Base-by-base conservation (phyloP, 1,139 yeast species). In the Lodderomyces pseudojiufengensis region DNA sequence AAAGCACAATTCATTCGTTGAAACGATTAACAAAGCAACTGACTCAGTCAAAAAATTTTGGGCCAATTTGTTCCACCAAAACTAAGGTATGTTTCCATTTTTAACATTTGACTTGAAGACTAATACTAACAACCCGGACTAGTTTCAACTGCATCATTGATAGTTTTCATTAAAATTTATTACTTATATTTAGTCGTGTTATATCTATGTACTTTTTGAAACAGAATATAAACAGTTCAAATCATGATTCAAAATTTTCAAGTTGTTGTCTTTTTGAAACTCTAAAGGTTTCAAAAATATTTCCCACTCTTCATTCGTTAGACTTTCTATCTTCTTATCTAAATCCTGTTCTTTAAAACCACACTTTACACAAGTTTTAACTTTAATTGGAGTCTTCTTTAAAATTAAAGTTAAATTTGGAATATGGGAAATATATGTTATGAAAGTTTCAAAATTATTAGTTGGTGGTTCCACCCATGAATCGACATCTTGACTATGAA, bases 341-440 rank as follows among this genome's bases (percentile, higher is more conserved):
- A 42, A 40, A 3, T 27, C 31, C 9, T 35, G 39, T 25, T 47
- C 49, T 13, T 49, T 54, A 32, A 57, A 55, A 6, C 72, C 73
- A 51, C 73, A 66, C 15, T 56, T 63, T 10, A 49, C 48, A 46
- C 72, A 66, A 1, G 61, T 58, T 30, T 54, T 56, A 14, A 54
- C 43, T 21, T 43, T 47, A 24, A 43, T 42, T 3, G 52, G 50
- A n/a, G 47, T 47, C 31, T 51, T 48, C 35, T 50, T 53, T 31
- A 63, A 48, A 4, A 51, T 45, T 5, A 69, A 52, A 2, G 50
- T 49, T 18, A 68, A 42, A 13, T 43, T 40, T 6, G 57, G 52
- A 11, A 67, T 51, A 2, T 51, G 41, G 3, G 66, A 49, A 18
- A 68, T 41, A 38, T 50, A 47, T 3, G 48, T 40, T 35, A 67